phyloP scores from a whole-genome alignment of 306 rosid species.

The Acacia acuminata region DNA sequence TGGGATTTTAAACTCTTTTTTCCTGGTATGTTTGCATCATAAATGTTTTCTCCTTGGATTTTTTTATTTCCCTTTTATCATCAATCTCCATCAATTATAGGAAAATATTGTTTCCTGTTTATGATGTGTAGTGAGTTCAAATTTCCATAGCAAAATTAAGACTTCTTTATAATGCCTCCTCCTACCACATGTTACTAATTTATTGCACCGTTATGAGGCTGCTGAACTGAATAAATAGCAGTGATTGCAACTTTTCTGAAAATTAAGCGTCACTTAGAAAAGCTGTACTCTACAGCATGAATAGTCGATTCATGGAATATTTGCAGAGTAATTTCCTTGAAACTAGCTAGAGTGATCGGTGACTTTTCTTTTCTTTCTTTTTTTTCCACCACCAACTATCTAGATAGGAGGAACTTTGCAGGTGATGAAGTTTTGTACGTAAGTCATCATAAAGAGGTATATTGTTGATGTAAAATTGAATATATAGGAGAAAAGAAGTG shows the following conservation, averaged over 20 bases:
- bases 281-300: not conserved
- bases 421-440: not conserved
- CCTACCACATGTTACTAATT: not conserved
- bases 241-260: constrained; percentile 13
- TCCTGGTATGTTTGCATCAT: not conserved
- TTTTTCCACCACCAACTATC: not conserved
- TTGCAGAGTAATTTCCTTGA: not conserved
- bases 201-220: not conserved
- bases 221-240: constrained; percentile 20
- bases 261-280: not conserved
- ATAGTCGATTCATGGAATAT: not conserved
- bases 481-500: not conserved
- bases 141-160: not conserved
- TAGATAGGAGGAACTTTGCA: not conserved
- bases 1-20: not conserved
- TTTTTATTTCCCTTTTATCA: not conserved
- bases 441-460: not conserved
- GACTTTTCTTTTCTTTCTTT: not conserved
- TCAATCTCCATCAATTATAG: not conserved
- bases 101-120: not conserved
- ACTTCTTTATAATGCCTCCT: not conserved
- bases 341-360: not conserved
- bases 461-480: not conserved
- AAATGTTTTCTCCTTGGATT: not conserved
- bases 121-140: not conserved